A percentile compares a stretch with the other conserved stretches of the same genome.
Conservation (phyloP, 2,329 filamentous ascomycete genomes). For the Scorias spongiosa region DNA sequence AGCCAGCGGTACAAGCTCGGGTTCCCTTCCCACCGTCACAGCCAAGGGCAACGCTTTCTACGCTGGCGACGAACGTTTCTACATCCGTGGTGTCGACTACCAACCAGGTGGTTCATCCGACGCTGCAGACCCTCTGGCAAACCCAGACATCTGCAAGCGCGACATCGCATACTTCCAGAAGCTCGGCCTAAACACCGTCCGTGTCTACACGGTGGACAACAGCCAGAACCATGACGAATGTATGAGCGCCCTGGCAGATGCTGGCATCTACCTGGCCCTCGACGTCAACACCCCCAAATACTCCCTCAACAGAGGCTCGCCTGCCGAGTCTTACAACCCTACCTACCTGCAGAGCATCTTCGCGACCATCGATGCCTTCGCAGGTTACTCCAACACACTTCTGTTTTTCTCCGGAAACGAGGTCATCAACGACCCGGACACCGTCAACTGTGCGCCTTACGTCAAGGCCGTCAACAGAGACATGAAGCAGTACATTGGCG, state of each 20-base stretch:
- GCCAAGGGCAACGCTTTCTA: conserved; percentile 55
- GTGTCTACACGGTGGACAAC: conserved; percentile 90
- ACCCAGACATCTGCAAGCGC: conserved; percentile 54
- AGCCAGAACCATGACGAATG: conserved; percentile 64
- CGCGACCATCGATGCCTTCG: conserved; percentile 73
- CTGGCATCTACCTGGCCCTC: conserved; percentile 81
- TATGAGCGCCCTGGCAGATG: conserved; percentile 66
- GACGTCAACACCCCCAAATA: conserved; percentile 87
- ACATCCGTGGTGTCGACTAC: conserved; percentile 45
- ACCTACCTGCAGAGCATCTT: conserved; percentile 77
- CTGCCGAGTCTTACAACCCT: conserved; percentile 69
- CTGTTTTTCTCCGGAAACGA: conserved; percentile 74
- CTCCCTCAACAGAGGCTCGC: conserved; percentile 65
- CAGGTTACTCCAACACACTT: conserved; percentile 70
- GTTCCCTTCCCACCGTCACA: conserved; percentile 39
- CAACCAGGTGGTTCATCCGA: conserved; percentile 43
- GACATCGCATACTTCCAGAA: conserved; percentile 72
- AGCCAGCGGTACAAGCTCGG: conserved; percentile 24
- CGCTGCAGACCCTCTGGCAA: conserved; percentile 59
- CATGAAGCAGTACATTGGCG: conserved; percentile 66
- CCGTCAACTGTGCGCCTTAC: conserved; percentile 53
- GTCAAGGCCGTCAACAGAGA: conserved; percentile 59
- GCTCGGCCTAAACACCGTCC: conserved; percentile 78
- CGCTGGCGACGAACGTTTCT: conserved; percentile 44
- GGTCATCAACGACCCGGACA: conserved; percentile 52